Percentiles rank a stretch among this genome's conserved stretches.
Conservation (phyloP, 2,329 filamentous ascomycete genomes). For the Fusarium burgessii region DNA sequence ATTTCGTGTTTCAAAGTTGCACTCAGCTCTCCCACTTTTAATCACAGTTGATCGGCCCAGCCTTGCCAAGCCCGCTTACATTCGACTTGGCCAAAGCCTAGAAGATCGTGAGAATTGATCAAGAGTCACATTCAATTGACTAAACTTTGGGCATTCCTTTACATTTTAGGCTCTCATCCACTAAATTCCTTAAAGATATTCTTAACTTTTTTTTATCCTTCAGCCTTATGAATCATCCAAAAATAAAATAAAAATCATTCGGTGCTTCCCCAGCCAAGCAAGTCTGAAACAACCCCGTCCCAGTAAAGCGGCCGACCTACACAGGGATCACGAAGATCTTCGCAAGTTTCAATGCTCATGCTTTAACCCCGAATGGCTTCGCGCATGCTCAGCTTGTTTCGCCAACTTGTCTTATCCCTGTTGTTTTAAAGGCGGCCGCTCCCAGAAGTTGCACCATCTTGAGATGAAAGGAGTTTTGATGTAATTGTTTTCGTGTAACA, state of each 20-base stretch:
- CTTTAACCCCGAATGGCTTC: conserved; percentile 16
- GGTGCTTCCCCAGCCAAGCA: background rate
- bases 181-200: too few relatives aligned
- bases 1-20: conserved; percentile 14
- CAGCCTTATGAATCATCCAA: background rate
- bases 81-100: background rate
- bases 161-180: too few relatives aligned
- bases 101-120: too few relatives aligned
- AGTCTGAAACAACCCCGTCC: conserved; percentile 22
- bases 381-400: conserved; percentile 34
- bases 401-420: conserved; percentile 20
- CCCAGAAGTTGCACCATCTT: conserved; percentile 15
- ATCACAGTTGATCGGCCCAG: background rate
- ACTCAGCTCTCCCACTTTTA: conserved; percentile 14
- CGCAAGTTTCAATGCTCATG: background rate
- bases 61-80: conserved; percentile 11
- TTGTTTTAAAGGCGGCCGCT: conserved; percentile 35
- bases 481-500: background rate
- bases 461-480: conserved; percentile 40
- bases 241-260: background rate
- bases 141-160: background rate
- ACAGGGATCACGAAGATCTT: conserved; percentile 35
- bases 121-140: background rate
- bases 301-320: conserved; percentile 23
- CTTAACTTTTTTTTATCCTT: too few relatives aligned